These are phyloP conservation scores for Metarhizium anisopliae DNA, from an alignment of 2,329 filamentous ascomycete genomes.

Conservation along the genomic window DNA sequence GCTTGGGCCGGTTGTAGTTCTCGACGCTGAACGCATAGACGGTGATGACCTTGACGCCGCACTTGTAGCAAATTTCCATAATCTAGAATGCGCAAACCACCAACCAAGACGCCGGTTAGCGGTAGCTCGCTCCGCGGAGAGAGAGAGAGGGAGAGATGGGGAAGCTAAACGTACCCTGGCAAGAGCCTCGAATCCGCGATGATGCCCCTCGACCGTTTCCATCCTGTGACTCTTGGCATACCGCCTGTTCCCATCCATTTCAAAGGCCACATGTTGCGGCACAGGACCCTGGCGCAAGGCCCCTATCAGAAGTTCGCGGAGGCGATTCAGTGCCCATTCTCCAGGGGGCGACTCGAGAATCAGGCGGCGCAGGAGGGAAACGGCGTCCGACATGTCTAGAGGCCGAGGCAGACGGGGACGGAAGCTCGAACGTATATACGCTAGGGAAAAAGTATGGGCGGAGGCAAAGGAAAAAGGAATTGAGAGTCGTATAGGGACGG, in stretches of 20 bases:
- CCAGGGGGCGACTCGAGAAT: conserved; percentile 80
- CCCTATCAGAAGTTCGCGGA: conserved; percentile 80
- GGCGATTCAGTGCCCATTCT: conserved; percentile 73
- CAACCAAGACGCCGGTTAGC: neutral
- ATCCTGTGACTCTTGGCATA: conserved; percentile 87
- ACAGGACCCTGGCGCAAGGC: conserved; percentile 84
- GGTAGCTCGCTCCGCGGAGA: neutral
- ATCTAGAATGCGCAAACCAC: conserved; percentile 43
- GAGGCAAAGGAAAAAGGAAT: too few species aligned
- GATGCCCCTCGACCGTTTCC: conserved; percentile 93
- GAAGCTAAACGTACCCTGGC: conserved; percentile 56
- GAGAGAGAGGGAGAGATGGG: neutral
- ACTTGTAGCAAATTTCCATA: conserved; percentile 96
- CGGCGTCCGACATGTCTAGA: conserved; percentile 41
- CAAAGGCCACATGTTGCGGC: conserved; percentile 94
- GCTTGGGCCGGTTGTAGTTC: conserved; percentile 95
- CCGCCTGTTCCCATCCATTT: conserved; percentile 96
- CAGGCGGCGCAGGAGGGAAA: conserved; percentile 52
- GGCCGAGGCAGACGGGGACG: neutral
- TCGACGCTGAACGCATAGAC: conserved; percentile 99
- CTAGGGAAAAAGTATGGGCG: too few species aligned
- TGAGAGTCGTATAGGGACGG: too few species aligned
- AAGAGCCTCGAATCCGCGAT: conserved; percentile 89
- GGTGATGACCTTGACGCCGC: conserved; percentile 90
- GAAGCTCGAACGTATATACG: too few species aligned